Base-by-base conservation (phyloP, 2,329 filamentous ascomycete species). In the Phialemoniopsis sp. region DNA sequence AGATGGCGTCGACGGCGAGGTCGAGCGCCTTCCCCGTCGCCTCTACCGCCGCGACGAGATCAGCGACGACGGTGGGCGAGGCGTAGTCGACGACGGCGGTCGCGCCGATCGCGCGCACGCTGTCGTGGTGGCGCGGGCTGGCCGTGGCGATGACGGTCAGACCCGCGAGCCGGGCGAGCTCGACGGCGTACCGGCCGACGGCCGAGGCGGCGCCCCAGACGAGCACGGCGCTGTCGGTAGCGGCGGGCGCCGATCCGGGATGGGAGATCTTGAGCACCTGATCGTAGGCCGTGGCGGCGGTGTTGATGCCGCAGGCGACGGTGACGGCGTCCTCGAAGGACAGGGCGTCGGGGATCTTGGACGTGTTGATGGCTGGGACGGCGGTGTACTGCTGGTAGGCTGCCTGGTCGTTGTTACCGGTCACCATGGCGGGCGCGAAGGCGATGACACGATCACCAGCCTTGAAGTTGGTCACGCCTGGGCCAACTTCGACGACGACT, bases 71-170 rank as follows among this genome's bases (percentile, higher is more conserved):
- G 3, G 52, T 56, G 1, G 60, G 45, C 0, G 48, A 53, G 31
- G 51, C 46, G 46, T 76, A 70, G 52, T 77, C 69, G 46, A 75
- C 72, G 5, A 55, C 58, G 5, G 54, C 50, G 5, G 57, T 60
- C 2, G 73, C 73, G 2, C 73, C 73, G 26, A 57, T 62, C 1
- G 40, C 41, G 29, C 58, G 54, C n/a, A 63, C 64, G 2, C 71
- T 56, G 3, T 60, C 59, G 37, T 60, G 61, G 45, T 71, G 74
- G 28, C 44, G 38, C 1, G 64, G 58, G 0, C 69, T 70, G 45
- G 64, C 68, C 2, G 68, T 72, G 0, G 67, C 56, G n/a, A 73
- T 62, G 4, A 65, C 59, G 0, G 43, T 54, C 13, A 63, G 53
- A 0, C 70, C 68, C 13, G 63, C 44, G 7, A 46, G 55, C 13